Evolutionary conservation across 257 asterid genomes (phyloP).

Genomic region (Avicennia marina): DNA sequence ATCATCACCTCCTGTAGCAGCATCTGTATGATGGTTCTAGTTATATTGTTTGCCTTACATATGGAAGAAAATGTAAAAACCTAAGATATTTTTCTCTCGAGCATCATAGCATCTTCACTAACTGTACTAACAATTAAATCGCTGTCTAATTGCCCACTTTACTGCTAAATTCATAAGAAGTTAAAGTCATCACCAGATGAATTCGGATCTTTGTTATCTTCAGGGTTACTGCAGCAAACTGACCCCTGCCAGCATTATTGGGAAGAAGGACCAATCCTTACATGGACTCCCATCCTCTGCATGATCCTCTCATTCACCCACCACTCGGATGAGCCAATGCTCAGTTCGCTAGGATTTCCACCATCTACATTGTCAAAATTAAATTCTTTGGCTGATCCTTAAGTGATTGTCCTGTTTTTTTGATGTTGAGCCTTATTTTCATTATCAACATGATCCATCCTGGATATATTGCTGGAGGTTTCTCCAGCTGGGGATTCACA

Average conservation of each 20-base stretch:
- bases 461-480: slow-evolving; percentile 23
- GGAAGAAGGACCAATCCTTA: slow-evolving; percentile 47
- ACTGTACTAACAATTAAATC: no score
- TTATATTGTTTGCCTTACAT: no score
- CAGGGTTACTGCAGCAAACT: no score
- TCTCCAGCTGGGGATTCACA: slow-evolving; percentile 24
- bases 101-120: no score
- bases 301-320: slow-evolving; percentile 56
- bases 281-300: slow-evolving; percentile 26
- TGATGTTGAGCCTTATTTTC: slow-evolving; percentile 37
- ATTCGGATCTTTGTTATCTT: no score
- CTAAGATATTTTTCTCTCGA: no score
- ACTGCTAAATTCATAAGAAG: no score
- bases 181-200: no score
- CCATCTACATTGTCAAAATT: slow-evolving; percentile 66
- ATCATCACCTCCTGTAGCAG: no score
- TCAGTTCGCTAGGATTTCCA: slow-evolving; percentile 34
- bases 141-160: no score
- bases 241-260: slow-evolving; percentile 42
- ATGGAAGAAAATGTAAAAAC: no score
- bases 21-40: no score
- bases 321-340: slow-evolving; percentile 55
- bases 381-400: slow-evolving; percentile 77
- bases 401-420: slow-evolving; percentile 58
- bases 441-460: slow-evolving; percentile 27